Base-by-base conservation (phyloP, 345 rosid genomes). In the Eutrema heterophyllum region DNA sequence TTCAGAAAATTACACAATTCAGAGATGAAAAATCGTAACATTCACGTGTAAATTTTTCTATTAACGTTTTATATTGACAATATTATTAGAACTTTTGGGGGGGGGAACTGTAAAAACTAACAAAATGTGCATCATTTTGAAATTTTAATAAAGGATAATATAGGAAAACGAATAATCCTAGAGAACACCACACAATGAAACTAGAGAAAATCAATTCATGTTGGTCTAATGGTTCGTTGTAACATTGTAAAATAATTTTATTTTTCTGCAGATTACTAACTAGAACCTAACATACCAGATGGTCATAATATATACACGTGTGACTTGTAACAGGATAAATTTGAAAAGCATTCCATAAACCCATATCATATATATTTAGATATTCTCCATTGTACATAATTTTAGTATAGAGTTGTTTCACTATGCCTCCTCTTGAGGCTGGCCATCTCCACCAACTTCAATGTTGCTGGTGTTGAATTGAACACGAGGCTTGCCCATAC, bases 401-500 rank as follows among this genome's bases (percentile, higher is more conserved):
- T 30, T 35, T 55, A 18, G 21, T n/a, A 39, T n/a, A 75, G 13
- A 62, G 18, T 62, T 61, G 57, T 62, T 45, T 38, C 5, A 33
- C 68, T 57, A 33, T 7, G 77, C 56, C 6, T 71, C 27, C 0
- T 63, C 68, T 62, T 50, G 52, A 75, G 66, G 51, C 63, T 81
- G 75, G 59, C 33, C 75, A 70, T 83, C 78, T 71, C 78, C 84
- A 78, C 71, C 33, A 73, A 43, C 75, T 21, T 55, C 81, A 56
- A 86, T 55, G 33, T 81, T 61, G 27, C 74, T 82, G 44, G 78
- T 81, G 27, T 84, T 84, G 78, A 88, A 81, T 24, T 78, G 79
- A 61, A 86, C 78, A 21, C 91, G 83, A 1, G 91, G 94, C 79
- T 89, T 89, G 8, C 97, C 94, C 94, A 88, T 93, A 81, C 98